A percentile compares a stretch with the other conserved stretches of the same genome.
Conservation (phyloP, 2,329 filamentous ascomycete genomes). For the Ophiostoma himal-ulmi region DNA sequence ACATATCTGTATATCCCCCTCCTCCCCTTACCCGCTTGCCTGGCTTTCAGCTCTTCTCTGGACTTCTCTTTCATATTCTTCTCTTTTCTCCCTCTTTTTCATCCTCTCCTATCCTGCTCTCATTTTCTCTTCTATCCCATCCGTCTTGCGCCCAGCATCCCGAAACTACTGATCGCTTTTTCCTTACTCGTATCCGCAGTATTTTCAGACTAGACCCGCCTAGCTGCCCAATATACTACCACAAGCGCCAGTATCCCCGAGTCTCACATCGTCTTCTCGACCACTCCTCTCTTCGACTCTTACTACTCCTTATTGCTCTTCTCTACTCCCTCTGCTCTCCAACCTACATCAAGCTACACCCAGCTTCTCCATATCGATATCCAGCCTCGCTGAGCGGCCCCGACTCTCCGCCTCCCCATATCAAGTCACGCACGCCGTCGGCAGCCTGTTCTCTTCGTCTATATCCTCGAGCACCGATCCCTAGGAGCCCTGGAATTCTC, state of each 20-base stretch:
- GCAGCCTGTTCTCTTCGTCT: neutral
- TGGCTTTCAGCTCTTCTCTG: neutral
- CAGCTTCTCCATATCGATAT: neutral
- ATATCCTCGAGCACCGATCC: neutral
- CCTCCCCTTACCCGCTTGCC: neutral
- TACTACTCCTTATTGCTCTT: neutral
- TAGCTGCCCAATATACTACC: neutral
- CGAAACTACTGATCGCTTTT: neutral
- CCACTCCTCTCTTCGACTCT: neutral
- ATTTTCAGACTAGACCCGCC: slow-evolving; percentile 5
- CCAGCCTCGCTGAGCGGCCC: neutral
- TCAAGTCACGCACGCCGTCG: neutral
- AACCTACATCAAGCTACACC: neutral
- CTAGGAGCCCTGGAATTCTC: neutral
- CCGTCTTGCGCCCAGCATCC: neutral
- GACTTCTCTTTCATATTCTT: neutral
- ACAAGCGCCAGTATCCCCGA: slow-evolving; percentile 4
- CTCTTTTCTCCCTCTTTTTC: neutral
- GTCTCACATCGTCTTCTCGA: neutral
- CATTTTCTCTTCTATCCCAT: neutral
- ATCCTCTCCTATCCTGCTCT: neutral
- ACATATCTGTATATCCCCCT: neutral
- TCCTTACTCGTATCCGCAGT: slow-evolving; percentile 10
- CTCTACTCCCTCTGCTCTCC: neutral
- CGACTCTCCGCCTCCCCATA: neutral